Evolutionary conservation across 768 basidiomycete genomes (phyloP).

Genomic region (Suillus clintonianus): DNA sequence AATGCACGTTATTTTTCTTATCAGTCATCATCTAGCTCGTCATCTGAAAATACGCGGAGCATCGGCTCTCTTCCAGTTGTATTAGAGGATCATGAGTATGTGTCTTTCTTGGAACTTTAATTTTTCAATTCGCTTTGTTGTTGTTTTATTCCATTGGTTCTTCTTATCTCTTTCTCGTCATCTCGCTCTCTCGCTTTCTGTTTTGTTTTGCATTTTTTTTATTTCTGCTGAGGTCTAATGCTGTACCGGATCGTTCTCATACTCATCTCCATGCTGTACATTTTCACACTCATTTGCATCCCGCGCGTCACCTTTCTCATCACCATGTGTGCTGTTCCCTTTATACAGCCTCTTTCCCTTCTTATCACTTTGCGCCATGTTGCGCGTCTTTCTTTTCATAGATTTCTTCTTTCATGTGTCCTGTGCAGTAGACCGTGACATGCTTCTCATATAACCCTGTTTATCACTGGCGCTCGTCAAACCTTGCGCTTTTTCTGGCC

Average conservation of each 20-base stretch:
- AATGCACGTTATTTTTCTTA: background rate
- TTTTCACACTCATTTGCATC: background rate
- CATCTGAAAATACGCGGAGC: background rate
- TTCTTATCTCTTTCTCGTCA: background rate
- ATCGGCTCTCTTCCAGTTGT: slow-evolving; percentile 4
- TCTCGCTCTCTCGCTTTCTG: background rate
- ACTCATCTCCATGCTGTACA: background rate
- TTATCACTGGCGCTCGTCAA: background rate
- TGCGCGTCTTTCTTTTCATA: slow-evolving; percentile 1
- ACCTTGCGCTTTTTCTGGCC: background rate
- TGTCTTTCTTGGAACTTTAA: slow-evolving; percentile 9
- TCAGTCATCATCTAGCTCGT: background rate
- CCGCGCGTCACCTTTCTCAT: background rate
- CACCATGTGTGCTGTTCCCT: background rate
- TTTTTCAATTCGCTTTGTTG: background rate
- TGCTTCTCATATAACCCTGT: background rate
- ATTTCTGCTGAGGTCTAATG: background rate
- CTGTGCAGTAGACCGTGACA: background rate
- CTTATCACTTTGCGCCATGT: background rate
- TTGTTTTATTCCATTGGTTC: background rate
- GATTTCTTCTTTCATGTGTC: background rate
- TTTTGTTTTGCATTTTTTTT: background rate
- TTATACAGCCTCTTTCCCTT: background rate
- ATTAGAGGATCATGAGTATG: slow-evolving; percentile 12
- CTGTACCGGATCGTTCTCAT: background rate